A percentile compares a stretch with the other conserved stretches of the same genome.
phyloP scores from a whole-genome alignment of 169 alveolate species.

The Cryptosporidium tyzzeri region DNA sequence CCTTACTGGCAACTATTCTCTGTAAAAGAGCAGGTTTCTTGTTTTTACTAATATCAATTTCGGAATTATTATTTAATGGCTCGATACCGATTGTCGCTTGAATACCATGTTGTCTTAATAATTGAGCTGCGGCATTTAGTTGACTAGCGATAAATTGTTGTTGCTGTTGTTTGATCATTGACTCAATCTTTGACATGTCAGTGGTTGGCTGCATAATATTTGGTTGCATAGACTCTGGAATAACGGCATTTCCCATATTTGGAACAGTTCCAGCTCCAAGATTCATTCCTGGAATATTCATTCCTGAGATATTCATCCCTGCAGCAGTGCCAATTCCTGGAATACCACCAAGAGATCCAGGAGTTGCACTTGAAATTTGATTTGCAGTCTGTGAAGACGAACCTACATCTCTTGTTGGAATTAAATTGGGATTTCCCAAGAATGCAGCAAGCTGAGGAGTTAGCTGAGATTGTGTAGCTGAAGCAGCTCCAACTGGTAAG shows the following conservation, averaged over 20 bases:
- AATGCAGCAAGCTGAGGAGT: conserved; percentile 73
- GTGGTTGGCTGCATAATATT: conserved; percentile 3
- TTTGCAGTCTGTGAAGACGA: not conserved
- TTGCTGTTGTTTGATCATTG: conserved; percentile 64
- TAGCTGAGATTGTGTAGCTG: conserved; percentile 14
- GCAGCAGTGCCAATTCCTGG: conserved; percentile 8
- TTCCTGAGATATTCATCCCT: not conserved
- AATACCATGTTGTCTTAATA: conserved; percentile 72
- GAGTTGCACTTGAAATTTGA: not conserved
- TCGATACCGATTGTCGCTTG: conserved; percentile 69
- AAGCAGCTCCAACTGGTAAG: not conserved
- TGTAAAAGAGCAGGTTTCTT: conserved; percentile 56
- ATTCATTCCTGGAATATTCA: not conserved
- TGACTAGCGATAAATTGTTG: conserved; percentile 38
- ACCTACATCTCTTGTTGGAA: conserved; percentile 40
- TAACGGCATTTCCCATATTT: not conserved
- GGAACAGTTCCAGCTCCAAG: conserved; percentile 14
- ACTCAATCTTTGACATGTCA: conserved; percentile 26
- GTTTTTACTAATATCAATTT: not conserved
- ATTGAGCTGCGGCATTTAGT: conserved; percentile 62
- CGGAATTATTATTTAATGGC: conserved; percentile 18
- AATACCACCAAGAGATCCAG: not conserved
- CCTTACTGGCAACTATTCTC: conserved; percentile 63
- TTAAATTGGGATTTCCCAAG: conserved; percentile 55
- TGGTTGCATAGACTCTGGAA: not conserved